phyloP scores from a whole-genome alignment of 2,329 filamentous ascomycete genomes.

The Fusarium keratoplasticum region DNA sequence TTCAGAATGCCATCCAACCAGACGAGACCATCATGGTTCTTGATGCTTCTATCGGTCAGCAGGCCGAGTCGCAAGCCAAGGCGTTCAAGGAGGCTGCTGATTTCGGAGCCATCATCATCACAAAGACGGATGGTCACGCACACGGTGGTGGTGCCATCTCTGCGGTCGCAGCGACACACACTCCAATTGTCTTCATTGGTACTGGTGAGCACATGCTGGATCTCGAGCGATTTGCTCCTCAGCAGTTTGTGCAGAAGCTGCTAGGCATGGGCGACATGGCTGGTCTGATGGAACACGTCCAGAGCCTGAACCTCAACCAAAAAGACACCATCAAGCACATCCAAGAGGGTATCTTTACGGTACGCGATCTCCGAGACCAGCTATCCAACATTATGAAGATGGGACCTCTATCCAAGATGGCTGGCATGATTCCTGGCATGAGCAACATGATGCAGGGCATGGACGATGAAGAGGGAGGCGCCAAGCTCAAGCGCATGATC shows the following conservation, averaged over 20 bases:
- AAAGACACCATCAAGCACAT: conserved; percentile 99
- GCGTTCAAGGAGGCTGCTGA: conserved; percentile 98
- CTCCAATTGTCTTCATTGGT: conserved; percentile 97
- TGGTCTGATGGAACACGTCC: conserved; percentile 94
- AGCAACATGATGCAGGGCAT: conserved; percentile 94
- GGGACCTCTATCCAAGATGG: conserved; percentile 97
- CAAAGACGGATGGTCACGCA: conserved; percentile 96
- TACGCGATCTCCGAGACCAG: conserved; percentile 94
- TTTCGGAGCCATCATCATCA: conserved; percentile 98
- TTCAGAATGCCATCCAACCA: conserved; percentile 85
- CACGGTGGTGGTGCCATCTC: conserved; percentile 97
- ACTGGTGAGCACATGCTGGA: conserved; percentile 98
- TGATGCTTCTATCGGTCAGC: conserved; percentile 95
- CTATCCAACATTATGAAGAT: conserved; percentile 99
- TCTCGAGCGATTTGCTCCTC: conserved; percentile 90
- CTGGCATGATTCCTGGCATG: conserved; percentile 97
- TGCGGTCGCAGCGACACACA: conserved; percentile 94
- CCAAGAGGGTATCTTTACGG: conserved; percentile 93
- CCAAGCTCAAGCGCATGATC: conserved; percentile 97
- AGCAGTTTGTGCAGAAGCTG: conserved; percentile 93
- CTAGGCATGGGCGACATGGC: conserved; percentile 98
- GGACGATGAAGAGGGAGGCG: conserved; percentile 95
- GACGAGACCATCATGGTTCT: conserved; percentile 99
- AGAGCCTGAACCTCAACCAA: conserved; percentile 93
- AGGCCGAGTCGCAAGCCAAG: conserved; percentile 92